phyloP scores from a whole-genome alignment of 208 protist species.

The Crithidia expoeki region DNA sequence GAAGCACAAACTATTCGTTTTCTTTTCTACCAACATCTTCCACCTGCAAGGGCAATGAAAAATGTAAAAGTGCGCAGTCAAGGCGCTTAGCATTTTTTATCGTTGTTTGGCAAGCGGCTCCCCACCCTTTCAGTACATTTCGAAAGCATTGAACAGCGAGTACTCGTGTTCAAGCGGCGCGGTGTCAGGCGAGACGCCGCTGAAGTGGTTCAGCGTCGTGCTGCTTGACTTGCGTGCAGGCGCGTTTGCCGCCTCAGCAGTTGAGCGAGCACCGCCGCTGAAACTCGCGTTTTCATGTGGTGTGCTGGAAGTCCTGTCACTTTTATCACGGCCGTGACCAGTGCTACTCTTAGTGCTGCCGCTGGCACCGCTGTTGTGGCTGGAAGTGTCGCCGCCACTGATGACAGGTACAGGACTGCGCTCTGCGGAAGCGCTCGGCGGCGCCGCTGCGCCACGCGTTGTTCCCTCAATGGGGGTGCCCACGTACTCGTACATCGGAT shows the following conservation, averaged over 20 bases:
- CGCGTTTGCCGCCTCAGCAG: not conserved
- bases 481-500: not conserved
- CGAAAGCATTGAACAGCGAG: constrained; percentile 5
- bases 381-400: not conserved
- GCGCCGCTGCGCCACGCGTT: not conserved
- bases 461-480: not conserved
- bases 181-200: not conserved
- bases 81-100: too few species aligned
- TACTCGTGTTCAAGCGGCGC: not conserved
- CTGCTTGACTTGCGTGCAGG: constrained; percentile 12
- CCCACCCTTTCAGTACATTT: too few species aligned
- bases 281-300: not conserved
- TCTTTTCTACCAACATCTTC: too few species aligned
- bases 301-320: not conserved
- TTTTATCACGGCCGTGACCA: too few species aligned
- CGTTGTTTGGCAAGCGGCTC: too few species aligned
- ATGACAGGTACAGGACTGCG: too few species aligned
- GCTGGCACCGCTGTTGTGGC: not conserved
- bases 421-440: not conserved
- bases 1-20: too few species aligned
- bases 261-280: not conserved
- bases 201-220: constrained; percentile 13
- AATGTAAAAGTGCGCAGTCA: too few species aligned
- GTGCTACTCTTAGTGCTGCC: not conserved
- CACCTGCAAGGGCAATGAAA: too few species aligned